Base-by-base conservation (phyloP, 2,329 filamentous ascomycete genomes). In the Cercospora sojina region DNA sequence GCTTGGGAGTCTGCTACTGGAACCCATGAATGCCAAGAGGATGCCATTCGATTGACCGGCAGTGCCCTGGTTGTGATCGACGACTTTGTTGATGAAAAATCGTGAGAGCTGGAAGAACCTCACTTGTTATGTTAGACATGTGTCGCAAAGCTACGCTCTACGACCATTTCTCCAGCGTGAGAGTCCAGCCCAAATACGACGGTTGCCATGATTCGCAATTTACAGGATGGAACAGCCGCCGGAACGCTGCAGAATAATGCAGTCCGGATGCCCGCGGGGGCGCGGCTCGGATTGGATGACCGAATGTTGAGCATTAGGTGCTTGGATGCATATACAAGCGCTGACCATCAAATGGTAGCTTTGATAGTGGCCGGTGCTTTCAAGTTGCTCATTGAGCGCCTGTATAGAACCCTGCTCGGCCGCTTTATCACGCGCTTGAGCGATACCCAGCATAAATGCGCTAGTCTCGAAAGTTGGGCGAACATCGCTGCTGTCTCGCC, bases 1-100 rank as follows among this genome's bases (percentile, higher is more conserved):
- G 38, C 38, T 27, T 20, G 25, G 13, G 27, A 56, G 51, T 12
- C 29, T 23, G 20, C 43, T 41, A 49, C 27, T 61, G 20, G 59
- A 10, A 31, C 9, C 35, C 32, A 18, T 47, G 20, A 18, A 10
- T n/a, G 43, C 38, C 38, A 49, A 51, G 59, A 61, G 57, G 20
- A 59, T 12, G 12, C 16, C 35, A 13, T 25, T n/a, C 32, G 16
- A 27, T 47, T 6, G n/a, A 18, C 23, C 5, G 18, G 35, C 35
- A 41, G 23, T 41, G 32, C 16, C 35, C 25, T 59, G 57, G 57
- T 41, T 16, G 20, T 59, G 56, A 32, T 59, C 57, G 57, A 59
- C 57, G 20, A 29, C 57, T 3, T 13, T 20, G 20, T 25, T 13
- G 18, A 25, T 49, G 43, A 23, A 20, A 16, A 23, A 13, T 23